Base-by-base conservation (phyloP, 2,329 filamentous ascomycete genomes). In the Talaromyces albobiverticillius region DNA sequence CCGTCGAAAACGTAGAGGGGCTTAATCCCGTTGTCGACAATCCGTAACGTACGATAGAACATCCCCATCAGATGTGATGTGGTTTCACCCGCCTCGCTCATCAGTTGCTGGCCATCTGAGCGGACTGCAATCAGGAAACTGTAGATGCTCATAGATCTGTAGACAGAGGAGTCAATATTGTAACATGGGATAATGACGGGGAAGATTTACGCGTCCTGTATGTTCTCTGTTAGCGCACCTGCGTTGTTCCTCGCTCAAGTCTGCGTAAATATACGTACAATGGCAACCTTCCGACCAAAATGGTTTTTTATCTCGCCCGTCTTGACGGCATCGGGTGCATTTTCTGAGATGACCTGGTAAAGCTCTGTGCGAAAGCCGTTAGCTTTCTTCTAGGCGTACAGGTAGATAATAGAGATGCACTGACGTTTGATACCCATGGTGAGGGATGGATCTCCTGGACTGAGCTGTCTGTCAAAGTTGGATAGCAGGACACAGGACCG, bases 21-120 rank as follows among this genome's bases (percentile, higher is more conserved):
- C 71, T 99, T 99, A 78, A 99, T 97, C 55, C 94, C 94, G 65
- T 96, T 97, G 75, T 99, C 94, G 66, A 97, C 90, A 77, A 99
- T 97, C 64, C 94, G 91, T 6, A 99, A 82, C 2, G 94, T 99
- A 64, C 94, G 92, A 79, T 99, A 99, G 79, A 99, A 99, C 86
- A 99, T 93, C 67, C 94, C 94, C 92, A 99, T 97, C 14, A 99
- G 79, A 71, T 99, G 94, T 16, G 94, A 99, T 1, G 94, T 99
- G 2, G 94, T 99, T 73, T 97, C 91, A 66, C 94, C 94, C 50
- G 86, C 87, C 67, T 99, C 94, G 73, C 87, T 95, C 82, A 87
- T 97, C 64, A 99, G 86, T 74, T 96, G 91, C 72, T 99, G 90
- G 63, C 94, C 94, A 64, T 96, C 91, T 65, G 92, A 96, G 63